phyloP scores from a whole-genome alignment of 2,329 filamentous ascomycete species.

The Fusarium cyanostomum region DNA sequence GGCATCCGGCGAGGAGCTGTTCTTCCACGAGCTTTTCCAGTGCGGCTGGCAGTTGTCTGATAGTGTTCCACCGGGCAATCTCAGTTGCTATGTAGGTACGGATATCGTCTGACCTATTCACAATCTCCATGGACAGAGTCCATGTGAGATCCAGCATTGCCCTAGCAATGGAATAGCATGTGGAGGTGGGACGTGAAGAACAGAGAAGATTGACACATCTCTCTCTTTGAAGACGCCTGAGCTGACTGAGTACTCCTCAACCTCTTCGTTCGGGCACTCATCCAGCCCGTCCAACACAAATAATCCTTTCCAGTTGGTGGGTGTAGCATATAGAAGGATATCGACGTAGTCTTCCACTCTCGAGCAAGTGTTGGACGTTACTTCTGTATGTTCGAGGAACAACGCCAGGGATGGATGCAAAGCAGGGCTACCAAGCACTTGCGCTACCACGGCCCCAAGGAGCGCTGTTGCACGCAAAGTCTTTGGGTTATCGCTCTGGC shows the following conservation, averaged over 20 bases:
- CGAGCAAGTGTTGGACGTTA: accelerated
- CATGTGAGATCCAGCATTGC: not conserved
- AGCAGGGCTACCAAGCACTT: not conserved
- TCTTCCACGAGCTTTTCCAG: not conserved
- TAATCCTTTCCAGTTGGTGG: not conserved
- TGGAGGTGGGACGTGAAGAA: not conserved
- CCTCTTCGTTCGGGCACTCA: not conserved
- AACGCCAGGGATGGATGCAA: not conserved
- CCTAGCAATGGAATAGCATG: not conserved
- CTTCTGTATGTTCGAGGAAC: not conserved
- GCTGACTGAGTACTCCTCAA: not conserved
- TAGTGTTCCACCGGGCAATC: not conserved
- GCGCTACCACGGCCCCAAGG: not conserved
- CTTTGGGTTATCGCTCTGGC: not conserved
- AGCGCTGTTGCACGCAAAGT: not conserved
- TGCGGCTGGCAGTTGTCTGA: not conserved
- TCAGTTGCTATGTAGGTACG: not conserved
- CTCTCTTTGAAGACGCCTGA: not conserved
- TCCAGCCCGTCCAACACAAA: not conserved
- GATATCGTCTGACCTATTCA: not conserved
- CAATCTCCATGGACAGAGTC: not conserved
- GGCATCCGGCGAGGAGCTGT: not conserved
- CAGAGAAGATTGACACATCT: not conserved
- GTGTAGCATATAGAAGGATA: not conserved
- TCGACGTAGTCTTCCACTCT: not conserved